Conservation (phyloP, 495 filamentous ascomycete genomes). For the Penicillium maclennaniae region DNA sequence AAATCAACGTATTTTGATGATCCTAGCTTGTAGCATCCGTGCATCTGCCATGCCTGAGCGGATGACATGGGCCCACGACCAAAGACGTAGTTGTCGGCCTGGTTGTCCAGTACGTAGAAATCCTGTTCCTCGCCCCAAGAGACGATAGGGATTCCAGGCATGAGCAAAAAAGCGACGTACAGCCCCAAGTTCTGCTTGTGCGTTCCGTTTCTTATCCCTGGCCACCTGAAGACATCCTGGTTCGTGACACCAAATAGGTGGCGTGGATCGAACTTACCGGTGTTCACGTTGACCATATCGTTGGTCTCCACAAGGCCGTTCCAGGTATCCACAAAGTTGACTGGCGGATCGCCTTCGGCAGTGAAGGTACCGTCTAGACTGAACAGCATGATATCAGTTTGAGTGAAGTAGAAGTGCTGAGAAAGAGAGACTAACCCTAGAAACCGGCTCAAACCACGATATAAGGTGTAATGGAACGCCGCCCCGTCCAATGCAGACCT, state of each 20-base stretch:
- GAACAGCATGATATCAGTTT: no score
- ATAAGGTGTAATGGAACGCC: slow-evolving; percentile 68
- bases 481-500: slow-evolving; percentile 58
- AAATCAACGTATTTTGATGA: slow-evolving; percentile 56
- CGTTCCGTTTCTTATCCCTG: slow-evolving; percentile 56
- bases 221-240: slow-evolving; percentile 75
- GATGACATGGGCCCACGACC: slow-evolving; percentile 64
- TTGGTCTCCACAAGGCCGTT: slow-evolving; percentile 56
- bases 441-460: slow-evolving; percentile 62
- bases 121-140: slow-evolving; percentile 72
- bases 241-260: slow-evolving; percentile 69
- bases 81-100: slow-evolving; percentile 66
- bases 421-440: slow-evolving; percentile 48
- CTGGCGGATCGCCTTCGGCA: slow-evolving; percentile 25
- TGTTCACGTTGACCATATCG: slow-evolving; percentile 62
- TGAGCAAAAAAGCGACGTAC: slow-evolving; percentile 59
- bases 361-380: no score
- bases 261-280: slow-evolving; percentile 62
- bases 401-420: no score
- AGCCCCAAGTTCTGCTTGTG: slow-evolving; percentile 52
- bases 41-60: slow-evolving; percentile 61
- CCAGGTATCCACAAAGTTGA: slow-evolving; percentile 54
- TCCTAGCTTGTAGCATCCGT: slow-evolving; percentile 61
- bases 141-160: slow-evolving; percentile 64
- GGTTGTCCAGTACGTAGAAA: slow-evolving; percentile 64